Base-by-base conservation (phyloP, 768 basidiomycete species). In the Tephrocybe sp. region DNA sequence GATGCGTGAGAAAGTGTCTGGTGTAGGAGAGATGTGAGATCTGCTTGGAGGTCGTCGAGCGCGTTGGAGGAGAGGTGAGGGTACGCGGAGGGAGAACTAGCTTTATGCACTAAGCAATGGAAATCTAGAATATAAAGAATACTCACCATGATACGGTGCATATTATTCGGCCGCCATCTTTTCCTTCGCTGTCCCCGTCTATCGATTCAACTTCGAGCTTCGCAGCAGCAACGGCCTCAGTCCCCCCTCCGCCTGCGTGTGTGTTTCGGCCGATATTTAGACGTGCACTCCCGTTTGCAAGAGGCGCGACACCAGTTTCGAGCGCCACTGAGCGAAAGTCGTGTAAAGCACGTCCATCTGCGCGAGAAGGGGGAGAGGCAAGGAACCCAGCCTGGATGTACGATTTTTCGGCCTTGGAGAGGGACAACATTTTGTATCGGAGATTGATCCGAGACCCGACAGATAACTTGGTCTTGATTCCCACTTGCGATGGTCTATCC, bases 251-350 rank as follows among this genome's bases (percentile, higher is more conserved):
- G 9, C 77, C 78, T 38, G 79, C 75, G 39, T 73, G 72, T 21
- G 76, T 69, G 53, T 71, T 73, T 56, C 74, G 73, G 1, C 90
- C 92, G n/a, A 93, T 79, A 56, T 73, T 81, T 7, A 93, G 71
- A 20, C 80, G 78, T 4, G 90, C 90, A 55, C 90, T 93, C 5
- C 93, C 93, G 53, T 94, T 93, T 17, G 92, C 87, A 4, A 91
- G 77, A 4, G 90, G 88, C 14, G 84, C 83, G 1, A 88, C 78
- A 18, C 87, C 88, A 0, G 89, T 90, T 68, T 90, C 85, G 24
- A 95, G 79, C 7, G 81, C 72, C 18, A 94, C 76, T 0, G 78
- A 68, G 24, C 93, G 77, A 59, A 80, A 93, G 56, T 89, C 85
- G 30, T 75, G 66, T 0, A 88, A 73, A 5, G 72, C 61, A 17